These are phyloP conservation scores for Trichoderma simmonsii DNA, from an alignment of 2,329 filamentous ascomycete species.

Conservation along the genomic window DNA sequence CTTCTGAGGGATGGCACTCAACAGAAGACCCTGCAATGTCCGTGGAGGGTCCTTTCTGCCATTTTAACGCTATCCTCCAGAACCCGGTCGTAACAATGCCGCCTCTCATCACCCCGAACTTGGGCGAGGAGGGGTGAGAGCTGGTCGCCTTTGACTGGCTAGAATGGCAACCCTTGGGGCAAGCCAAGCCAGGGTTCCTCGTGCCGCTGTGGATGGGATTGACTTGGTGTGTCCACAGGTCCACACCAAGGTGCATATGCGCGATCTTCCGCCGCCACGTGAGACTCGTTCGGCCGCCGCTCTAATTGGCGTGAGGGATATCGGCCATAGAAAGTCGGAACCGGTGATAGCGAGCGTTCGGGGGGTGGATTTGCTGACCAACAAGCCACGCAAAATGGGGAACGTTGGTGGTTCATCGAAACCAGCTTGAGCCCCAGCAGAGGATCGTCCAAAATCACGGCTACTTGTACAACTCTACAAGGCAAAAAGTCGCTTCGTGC, in stretches of 20 bases:
- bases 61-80: constrained; percentile 5
- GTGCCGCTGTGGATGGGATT: constrained; percentile 25
- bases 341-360: constrained; percentile 14
- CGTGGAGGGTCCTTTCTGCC: not conserved
- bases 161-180: constrained; percentile 5
- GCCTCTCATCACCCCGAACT: not conserved
- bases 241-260: constrained; percentile 25
- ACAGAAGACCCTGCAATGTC: constrained; percentile 7
- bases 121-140: constrained; percentile 20
- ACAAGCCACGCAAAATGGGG: constrained; percentile 2
- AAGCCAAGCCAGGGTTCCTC: constrained; percentile 30
- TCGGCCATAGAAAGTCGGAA: constrained; percentile 19
- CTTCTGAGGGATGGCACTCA: not conserved
- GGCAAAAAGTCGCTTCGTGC: not conserved
- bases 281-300: constrained; percentile 24
- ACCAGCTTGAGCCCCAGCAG: not conserved
- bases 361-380: constrained; percentile 10
- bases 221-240: constrained; percentile 13
- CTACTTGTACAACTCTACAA: not conserved
- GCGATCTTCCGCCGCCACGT: constrained; percentile 37
- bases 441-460: not conserved
- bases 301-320: constrained; percentile 11
- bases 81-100: not conserved
- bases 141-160: constrained; percentile 25
- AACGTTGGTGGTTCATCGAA: constrained; percentile 14